Conservation (phyloP, 768 basidiomycete genomes). For the Holtermannia corniformis region DNA sequence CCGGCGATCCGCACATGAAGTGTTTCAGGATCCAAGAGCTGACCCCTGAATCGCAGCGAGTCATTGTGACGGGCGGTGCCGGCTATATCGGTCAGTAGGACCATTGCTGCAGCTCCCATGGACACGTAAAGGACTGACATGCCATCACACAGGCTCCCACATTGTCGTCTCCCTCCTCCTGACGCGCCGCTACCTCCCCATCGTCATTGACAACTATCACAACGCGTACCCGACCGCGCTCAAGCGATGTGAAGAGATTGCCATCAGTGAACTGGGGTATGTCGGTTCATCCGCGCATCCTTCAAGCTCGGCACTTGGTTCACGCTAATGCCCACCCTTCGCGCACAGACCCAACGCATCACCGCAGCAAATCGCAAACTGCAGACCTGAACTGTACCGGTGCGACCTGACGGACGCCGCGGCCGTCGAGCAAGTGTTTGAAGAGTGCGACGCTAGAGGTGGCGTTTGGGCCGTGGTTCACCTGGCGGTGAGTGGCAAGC, state of each 20-base stretch:
- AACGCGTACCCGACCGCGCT: slow-evolving; percentile 76
- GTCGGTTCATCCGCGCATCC: slow-evolving; percentile 1
- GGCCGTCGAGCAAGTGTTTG: slow-evolving; percentile 68
- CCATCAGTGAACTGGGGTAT: slow-evolving; percentile 55
- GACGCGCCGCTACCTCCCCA: slow-evolving; percentile 80
- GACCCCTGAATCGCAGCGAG: too few relatives aligned
- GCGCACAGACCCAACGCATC: slow-evolving; percentile 18
- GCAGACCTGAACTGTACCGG: slow-evolving; percentile 26
- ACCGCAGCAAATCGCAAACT: neutral
- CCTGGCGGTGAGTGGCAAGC: slow-evolving; percentile 66
- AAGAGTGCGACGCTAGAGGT: slow-evolving; percentile 65
- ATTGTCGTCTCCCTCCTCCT: slow-evolving; percentile 77
- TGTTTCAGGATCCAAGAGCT: too few relatives aligned
- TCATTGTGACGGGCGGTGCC: slow-evolving; percentile 68
- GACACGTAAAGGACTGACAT: slow-evolving; percentile 4
- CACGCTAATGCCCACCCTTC: neutral
- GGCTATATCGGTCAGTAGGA: slow-evolving; percentile 69
- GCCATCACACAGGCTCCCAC: slow-evolving; percentile 82
- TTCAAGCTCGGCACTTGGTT: neutral
- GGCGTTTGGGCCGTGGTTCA: slow-evolving; percentile 96
- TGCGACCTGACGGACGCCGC: slow-evolving; percentile 67
- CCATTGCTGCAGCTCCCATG: slow-evolving; percentile 9
- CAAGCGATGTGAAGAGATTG: slow-evolving; percentile 61
- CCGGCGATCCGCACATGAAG: too few relatives aligned
- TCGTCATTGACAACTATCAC: slow-evolving; percentile 89